Evolutionary conservation across 441 rosid species (phyloP).

Genomic region (Arabidopsis hybrid): DNA sequence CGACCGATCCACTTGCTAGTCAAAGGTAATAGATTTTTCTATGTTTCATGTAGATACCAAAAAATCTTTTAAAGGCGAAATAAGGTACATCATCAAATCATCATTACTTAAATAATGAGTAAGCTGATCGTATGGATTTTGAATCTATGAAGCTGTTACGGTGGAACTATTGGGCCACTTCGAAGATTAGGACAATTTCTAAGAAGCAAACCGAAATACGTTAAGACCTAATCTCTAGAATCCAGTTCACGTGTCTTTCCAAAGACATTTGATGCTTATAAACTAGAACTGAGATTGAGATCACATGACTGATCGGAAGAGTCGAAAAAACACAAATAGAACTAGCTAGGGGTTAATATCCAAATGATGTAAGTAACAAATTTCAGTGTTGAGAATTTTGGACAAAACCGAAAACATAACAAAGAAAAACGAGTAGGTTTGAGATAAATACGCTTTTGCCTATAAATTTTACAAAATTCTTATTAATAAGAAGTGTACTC

Average conservation of each 20-base stretch:
- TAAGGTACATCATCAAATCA: neutral
- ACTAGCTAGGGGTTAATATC: neutral
- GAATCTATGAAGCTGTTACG: neutral
- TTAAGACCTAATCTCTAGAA: neutral
- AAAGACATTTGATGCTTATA: neutral
- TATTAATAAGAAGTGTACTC: too few relatives aligned
- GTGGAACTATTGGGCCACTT: neutral
- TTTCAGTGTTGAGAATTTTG: too few relatives aligned
- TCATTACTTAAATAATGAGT: neutral
- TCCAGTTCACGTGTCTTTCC: neutral
- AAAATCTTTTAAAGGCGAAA: neutral
- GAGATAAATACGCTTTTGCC: too few relatives aligned
- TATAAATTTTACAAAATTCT: too few relatives aligned
- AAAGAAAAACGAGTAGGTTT: too few relatives aligned
- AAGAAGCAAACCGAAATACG: constrained; percentile 20
- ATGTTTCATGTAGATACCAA: neutral
- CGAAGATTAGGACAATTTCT: neutral
- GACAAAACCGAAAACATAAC: too few relatives aligned
- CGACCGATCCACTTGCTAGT: constrained; percentile 40
- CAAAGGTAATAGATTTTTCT: constrained; percentile 9
- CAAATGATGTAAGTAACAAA: too few relatives aligned
- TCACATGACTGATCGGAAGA: neutral
- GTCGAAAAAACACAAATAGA: neutral
- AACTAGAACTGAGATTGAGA: neutral
- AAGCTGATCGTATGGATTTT: neutral